Evolutionary conservation across 2,329 filamentous ascomycete genomes (phyloP).

Genomic region (Aspergillus clavatus): DNA sequence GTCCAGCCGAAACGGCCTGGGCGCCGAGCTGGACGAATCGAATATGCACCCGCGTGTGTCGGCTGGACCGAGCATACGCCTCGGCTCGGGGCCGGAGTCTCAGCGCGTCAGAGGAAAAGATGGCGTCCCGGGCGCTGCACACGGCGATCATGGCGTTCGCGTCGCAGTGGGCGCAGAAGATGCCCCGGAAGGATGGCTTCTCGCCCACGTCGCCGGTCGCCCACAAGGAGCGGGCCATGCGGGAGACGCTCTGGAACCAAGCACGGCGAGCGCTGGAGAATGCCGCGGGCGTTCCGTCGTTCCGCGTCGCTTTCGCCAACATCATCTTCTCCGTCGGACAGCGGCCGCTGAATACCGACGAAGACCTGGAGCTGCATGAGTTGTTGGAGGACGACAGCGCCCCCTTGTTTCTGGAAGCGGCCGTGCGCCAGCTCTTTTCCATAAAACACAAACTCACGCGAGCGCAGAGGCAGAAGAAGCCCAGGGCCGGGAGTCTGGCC

Average conservation of each 20-base stretch:
- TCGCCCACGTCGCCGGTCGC: slow-evolving; percentile 7
- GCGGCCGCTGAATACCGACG: slow-evolving; percentile 29
- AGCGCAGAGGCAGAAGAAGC: slow-evolving; percentile 8
- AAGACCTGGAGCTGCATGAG: slow-evolving; percentile 13
- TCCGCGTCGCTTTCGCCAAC: slow-evolving; percentile 42
- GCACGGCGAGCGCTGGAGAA: slow-evolving; percentile 37
- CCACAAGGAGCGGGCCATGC: slow-evolving; percentile 36
- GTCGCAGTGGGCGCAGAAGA: slow-evolving; percentile 36
- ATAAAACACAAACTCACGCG: slow-evolving; percentile 21
- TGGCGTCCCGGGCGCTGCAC: slow-evolving; percentile 39
- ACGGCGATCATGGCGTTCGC: slow-evolving; percentile 43
- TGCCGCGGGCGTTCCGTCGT: slow-evolving; percentile 41
- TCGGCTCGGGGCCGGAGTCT: slow-evolving; percentile 35
- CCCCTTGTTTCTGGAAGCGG: slow-evolving; percentile 38
- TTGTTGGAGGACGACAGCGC: slow-evolving; percentile 24
- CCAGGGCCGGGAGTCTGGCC: not conserved
- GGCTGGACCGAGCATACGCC: slow-evolving; percentile 37
- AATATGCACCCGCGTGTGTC: slow-evolving; percentile 42
- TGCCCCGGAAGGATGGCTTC: slow-evolving; percentile 11
- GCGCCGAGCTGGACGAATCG: slow-evolving; percentile 40
- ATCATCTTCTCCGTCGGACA: slow-evolving; percentile 46
- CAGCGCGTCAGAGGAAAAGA: slow-evolving; percentile 34
- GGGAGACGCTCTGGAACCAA: slow-evolving; percentile 41
- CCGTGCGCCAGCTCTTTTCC: slow-evolving; percentile 36
- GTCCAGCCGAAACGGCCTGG: slow-evolving; percentile 24